Evolutionary conservation across 2,329 filamentous ascomycete genomes (phyloP).

Genomic region (Colletotrichum sp.): DNA sequence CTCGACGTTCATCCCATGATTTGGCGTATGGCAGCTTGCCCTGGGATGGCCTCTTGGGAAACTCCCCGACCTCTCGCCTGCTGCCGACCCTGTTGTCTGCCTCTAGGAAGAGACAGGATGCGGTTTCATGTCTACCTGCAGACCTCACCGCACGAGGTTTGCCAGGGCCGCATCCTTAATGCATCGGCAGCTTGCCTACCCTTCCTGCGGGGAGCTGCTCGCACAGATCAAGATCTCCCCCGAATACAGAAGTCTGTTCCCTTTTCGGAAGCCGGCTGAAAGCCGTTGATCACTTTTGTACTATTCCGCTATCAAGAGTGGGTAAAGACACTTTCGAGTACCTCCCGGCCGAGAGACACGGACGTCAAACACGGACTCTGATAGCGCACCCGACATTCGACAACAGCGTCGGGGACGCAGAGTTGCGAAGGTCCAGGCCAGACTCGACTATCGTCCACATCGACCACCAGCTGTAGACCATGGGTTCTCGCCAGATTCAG

Average conservation of each 20-base stretch:
- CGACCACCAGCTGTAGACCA: background rate
- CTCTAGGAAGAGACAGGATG: background rate
- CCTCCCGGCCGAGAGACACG: background rate
- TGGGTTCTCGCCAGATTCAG: background rate
- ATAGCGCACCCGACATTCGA: background rate
- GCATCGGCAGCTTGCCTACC: background rate
- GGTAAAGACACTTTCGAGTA: background rate
- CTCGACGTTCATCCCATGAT: background rate
- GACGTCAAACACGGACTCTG: background rate
- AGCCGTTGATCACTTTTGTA: background rate
- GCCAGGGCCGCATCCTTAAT: background rate
- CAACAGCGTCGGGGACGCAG: constrained; percentile 12
- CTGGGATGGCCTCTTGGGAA: background rate
- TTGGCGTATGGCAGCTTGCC: background rate
- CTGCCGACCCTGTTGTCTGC: background rate
- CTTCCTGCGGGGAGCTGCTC: background rate
- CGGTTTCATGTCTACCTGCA: constrained; percentile 1
- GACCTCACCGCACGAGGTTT: background rate
- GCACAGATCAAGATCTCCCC: background rate
- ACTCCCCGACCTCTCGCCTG: background rate
- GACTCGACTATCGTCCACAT: background rate
- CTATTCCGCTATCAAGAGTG: background rate
- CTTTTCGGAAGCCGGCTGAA: background rate
- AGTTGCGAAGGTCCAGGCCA: background rate
- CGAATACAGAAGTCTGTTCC: background rate